phyloP scores from a whole-genome alignment of 208 protist genomes.

The Leishmania lainsoni region DNA sequence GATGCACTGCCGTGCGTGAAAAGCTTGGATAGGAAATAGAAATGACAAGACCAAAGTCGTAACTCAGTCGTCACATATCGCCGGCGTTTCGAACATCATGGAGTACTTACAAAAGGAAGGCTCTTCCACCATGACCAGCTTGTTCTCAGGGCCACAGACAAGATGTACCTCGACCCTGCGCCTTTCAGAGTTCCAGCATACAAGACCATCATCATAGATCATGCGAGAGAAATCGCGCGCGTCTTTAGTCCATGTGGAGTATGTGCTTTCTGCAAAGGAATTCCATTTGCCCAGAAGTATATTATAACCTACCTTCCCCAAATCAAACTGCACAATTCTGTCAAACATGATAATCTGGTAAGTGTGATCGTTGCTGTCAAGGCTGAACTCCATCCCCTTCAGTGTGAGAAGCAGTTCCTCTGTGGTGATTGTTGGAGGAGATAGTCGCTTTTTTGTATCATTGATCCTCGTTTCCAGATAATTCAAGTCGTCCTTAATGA shows the following conservation, averaged over 20 bases:
- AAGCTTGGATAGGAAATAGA: not conserved
- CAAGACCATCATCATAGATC: constrained; percentile 51
- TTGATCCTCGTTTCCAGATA: constrained; percentile 30
- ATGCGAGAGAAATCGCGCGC: constrained; percentile 58
- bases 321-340: constrained; percentile 42
- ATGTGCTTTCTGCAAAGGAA: constrained; percentile 69
- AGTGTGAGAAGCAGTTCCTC: constrained; percentile 67
- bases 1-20: not conserved
- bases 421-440: constrained; percentile 28
- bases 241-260: constrained; percentile 64
- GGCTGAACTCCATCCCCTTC: constrained; percentile 45
- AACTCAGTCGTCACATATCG: constrained; percentile 54
- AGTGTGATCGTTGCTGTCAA: constrained; percentile 53
- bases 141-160: constrained; percentile 68
- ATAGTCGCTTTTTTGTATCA: constrained; percentile 15
- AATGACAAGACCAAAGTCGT: no score
- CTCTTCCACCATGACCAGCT: constrained; percentile 57
- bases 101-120: constrained; percentile 75
- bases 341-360: constrained; percentile 66
- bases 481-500: constrained; percentile 24
- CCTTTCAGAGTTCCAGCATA: constrained; percentile 55
- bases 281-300: constrained; percentile 56
- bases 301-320: constrained; percentile 18
- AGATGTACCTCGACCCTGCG: constrained; percentile 62
- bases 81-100: constrained; percentile 80